Evolutionary conservation across 805 yeast genomes (phyloP), one percentile per base, ranked within the genome.

Genomic region (Sugiyamaella qingdaonensis): DNA sequence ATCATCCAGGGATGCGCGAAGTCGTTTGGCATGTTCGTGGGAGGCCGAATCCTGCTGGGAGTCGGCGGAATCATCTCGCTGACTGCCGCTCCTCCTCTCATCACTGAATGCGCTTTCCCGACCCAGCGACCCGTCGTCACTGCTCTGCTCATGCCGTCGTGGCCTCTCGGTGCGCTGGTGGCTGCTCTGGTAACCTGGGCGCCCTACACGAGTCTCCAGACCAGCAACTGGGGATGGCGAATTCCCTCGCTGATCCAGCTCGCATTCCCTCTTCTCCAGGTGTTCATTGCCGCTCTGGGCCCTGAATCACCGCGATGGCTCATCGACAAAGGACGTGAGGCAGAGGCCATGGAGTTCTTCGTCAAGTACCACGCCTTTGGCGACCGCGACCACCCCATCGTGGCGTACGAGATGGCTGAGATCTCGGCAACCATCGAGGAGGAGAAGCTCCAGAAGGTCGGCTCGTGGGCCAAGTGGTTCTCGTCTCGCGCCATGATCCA

Each of bases 281-380:
- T 53, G 35, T 68, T 43, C 16, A 71, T 75, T 29, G 65, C 73
- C 36, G 62, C 79, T 41, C 78, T 81, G 39, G 70, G 90, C 14
- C 97, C 97, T 0, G 97, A 91, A 68, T 81, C 91, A 39, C 96
- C 97, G 0, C 75, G 97, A 54, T 45, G 48, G 48, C 91, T 77
- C 63, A 88, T 91, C 34, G 79, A 78, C 51, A 78, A 79, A 57
- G 80, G 79, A 57, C 69, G 77, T 24, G 63, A 78, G 51, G 83
- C 78, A n/a, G 74, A 76, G 43, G 92, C 91, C 2, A 71, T 79
- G 35, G 80, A 77, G 51, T 76, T 58, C 27, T 39, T 58, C 19
- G 44, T 49, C 47, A 53, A 53, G 46, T 56, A 49, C 49, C 60
- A 57, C 36, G 57, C 54, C 18, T 55, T 55, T 47, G 60, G 58